phyloP scores from a whole-genome alignment of 2,329 filamentous ascomycete species.

The Dothidotthia symphoricarpi region DNA sequence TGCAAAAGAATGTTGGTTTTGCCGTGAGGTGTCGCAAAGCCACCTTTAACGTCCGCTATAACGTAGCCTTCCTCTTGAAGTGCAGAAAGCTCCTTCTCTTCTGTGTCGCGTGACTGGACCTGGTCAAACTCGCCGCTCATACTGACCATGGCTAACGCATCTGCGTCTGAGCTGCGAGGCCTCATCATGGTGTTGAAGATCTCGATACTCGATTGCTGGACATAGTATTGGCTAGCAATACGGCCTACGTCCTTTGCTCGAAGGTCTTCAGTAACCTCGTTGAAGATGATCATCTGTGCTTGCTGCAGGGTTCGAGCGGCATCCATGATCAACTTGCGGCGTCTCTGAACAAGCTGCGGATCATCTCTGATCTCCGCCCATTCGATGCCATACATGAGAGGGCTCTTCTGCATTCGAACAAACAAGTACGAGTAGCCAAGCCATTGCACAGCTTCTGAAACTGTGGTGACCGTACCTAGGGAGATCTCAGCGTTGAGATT shows the following conservation, averaged over 20 bases:
- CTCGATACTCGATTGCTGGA: conserved; percentile 87
- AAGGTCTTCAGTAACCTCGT: conserved; percentile 88
- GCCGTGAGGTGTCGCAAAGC: conserved; percentile 66
- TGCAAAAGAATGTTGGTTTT: conserved; percentile 97
- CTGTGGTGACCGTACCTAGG: conserved; percentile 90
- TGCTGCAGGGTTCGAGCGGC: conserved; percentile 83
- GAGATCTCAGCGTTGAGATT: conserved; percentile 96
- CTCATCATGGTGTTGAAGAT: conserved; percentile 97
- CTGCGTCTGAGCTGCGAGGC: conserved; percentile 79
- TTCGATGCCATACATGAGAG: conserved; percentile 89
- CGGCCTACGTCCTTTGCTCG: conserved; percentile 92
- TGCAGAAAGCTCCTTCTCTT: conserved; percentile 79
- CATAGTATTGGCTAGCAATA: conserved; percentile 96
- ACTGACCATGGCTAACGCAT: conserved; percentile 92
- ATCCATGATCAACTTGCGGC: conserved; percentile 81
- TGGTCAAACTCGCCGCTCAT: conserved; percentile 99
- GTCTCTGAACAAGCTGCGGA: conserved; percentile 78
- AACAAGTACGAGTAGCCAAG: conserved; percentile 97
- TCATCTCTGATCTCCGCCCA: conserved; percentile 89
- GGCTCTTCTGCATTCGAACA: conserved; percentile 91
- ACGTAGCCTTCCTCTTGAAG: conserved; percentile 65
- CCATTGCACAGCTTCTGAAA: conserved; percentile 93
- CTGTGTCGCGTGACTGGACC: conserved; percentile 85
- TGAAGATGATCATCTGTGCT: conserved; percentile 99
- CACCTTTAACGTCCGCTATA: conserved; percentile 74